A percentile compares a stretch with the other conserved stretches of the same genome.
phyloP scores from a whole-genome alignment of 768 basidiomycete species.

The Trametes gibbosa region DNA sequence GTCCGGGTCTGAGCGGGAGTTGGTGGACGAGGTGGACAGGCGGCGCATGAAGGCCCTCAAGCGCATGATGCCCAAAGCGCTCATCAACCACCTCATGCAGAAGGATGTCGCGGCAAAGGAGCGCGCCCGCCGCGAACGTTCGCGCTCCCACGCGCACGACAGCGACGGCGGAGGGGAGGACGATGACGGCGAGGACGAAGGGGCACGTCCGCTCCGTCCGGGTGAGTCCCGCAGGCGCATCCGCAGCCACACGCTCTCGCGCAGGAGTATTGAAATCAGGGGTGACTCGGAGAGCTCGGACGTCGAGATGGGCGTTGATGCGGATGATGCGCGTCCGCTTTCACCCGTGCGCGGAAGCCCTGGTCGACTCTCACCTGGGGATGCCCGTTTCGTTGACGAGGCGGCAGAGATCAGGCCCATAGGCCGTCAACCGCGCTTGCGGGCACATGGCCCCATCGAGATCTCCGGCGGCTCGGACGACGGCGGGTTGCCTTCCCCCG shows the following conservation, averaged over 20 bases:
- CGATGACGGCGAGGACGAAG: slow-evolving; percentile 29
- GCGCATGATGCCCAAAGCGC: slow-evolving; percentile 54
- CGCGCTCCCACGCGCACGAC: not conserved
- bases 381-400: not conserved
- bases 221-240: slow-evolving; percentile 49
- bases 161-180: not conserved
- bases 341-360: not conserved
- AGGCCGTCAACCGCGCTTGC: slow-evolving; percentile 6
- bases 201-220: slow-evolving; percentile 43
- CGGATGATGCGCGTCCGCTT: not conserved
- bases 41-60: slow-evolving; percentile 39
- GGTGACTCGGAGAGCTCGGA: slow-evolving; percentile 68
- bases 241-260: slow-evolving; percentile 28
- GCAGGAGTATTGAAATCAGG: slow-evolving; percentile 38
- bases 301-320: slow-evolving; percentile 6
- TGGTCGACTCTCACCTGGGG: not conserved
- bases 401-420: slow-evolving; percentile 10
- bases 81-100: slow-evolving; percentile 40
- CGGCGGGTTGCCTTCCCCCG: not conserved
- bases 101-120: slow-evolving; percentile 7
- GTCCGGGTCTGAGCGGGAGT: not conserved
- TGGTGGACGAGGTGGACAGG: slow-evolving; percentile 26
- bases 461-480: not conserved
- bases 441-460: not conserved
- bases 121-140: not conserved